Evolutionary conservation across 75 land plant species (phyloP).

Genomic region (Sequoiadendron giganteum): DNA sequence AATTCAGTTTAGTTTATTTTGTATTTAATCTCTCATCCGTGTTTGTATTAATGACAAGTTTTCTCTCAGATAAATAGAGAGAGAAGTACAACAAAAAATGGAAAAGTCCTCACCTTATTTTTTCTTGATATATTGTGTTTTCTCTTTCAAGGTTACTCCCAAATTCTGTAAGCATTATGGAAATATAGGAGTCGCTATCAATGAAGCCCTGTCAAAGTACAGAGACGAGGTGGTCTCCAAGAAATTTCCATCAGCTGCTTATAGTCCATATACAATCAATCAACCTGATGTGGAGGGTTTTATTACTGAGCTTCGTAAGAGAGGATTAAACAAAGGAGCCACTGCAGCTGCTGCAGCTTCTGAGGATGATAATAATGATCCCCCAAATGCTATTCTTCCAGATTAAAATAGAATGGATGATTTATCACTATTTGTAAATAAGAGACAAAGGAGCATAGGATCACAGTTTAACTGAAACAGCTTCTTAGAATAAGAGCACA

Average conservation of each 20-base stretch:
- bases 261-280: conserved; percentile 81
- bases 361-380: conserved; percentile 20
- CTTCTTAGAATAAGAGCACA: not conserved
- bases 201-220: conserved; percentile 78
- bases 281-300: conserved; percentile 50
- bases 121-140: not conserved
- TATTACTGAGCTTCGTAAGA: conserved; percentile 49
- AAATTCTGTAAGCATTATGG: conserved; percentile 94
- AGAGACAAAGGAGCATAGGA: not conserved
- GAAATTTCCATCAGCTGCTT: conserved; percentile 69
- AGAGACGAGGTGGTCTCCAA: conserved; percentile 73
- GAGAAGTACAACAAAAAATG: not conserved
- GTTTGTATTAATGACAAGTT: not conserved
- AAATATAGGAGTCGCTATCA: conserved; percentile 68
- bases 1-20: not conserved
- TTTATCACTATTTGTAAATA: not conserved
- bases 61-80: not conserved
- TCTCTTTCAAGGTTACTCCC: conserved; percentile 78
- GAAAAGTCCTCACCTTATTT: not conserved
- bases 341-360: conserved; percentile 65
- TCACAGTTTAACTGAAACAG: not conserved
- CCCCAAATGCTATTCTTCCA: conserved; percentile 50
- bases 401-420: not conserved
- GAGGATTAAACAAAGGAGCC: conserved; percentile 69
- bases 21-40: not conserved